These are phyloP conservation scores for Rosa persica DNA, from an alignment of 306 rosid genomes.

Conservation along the genomic window DNA sequence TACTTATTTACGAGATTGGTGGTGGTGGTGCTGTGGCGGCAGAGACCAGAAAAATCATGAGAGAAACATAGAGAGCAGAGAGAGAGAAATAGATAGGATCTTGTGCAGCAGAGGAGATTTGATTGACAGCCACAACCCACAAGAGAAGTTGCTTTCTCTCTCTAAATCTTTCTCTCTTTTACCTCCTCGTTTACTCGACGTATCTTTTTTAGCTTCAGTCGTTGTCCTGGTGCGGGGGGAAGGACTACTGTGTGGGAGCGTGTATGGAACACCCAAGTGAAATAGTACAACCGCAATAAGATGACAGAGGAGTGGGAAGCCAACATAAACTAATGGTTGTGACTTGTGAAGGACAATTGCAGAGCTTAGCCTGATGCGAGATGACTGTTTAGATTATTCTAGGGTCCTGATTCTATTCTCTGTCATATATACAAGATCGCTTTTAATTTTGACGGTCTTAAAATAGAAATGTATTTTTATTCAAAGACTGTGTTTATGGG, in stretches of 20 bases:
- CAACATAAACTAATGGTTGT: background rate
- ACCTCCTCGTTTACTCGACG: constrained; percentile 33
- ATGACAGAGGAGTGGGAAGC: background rate
- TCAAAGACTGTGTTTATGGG: background rate
- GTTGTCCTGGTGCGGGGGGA: background rate
- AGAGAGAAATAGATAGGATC: constrained; percentile 18
- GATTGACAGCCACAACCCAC: constrained; percentile 16
- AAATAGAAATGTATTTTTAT: too few species aligned
- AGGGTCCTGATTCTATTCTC: too few species aligned
- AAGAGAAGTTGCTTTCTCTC: constrained; percentile 8
- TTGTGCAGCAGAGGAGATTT: constrained; percentile 30
- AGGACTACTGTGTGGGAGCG: background rate
- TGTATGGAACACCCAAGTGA: background rate
- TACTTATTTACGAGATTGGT: constrained; percentile 16
- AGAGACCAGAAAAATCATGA: constrained; percentile 52
- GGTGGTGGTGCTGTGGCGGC: constrained; percentile 3
- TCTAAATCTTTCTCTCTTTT: constrained; percentile 2
- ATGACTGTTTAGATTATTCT: too few species aligned
- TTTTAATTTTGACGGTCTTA: background rate
- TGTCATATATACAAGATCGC: too few species aligned
- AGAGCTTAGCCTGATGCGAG: background rate
- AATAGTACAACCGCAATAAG: background rate
- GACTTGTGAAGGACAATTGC: background rate
- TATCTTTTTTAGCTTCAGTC: background rate
- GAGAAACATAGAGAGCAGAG: constrained; percentile 9